Evolutionary conservation across 148 eudicot genomes (phyloP), one percentile per base, ranked within the genome.

Genomic region (Salicornia ramosissima): DNA sequence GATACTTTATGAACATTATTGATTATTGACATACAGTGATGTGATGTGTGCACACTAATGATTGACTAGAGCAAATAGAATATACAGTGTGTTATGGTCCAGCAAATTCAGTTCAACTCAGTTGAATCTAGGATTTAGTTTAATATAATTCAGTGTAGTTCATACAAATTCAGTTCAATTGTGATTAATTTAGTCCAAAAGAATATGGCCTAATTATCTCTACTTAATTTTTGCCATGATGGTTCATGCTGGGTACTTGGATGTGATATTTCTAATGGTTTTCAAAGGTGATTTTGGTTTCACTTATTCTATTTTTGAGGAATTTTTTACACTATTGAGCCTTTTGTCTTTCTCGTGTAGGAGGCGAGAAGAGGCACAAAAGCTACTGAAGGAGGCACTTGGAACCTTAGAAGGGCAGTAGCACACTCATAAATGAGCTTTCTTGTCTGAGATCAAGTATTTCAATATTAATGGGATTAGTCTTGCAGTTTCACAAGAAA

Each of bases 331-430:
- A 55, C 15, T 14, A n/a, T 34, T 63, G 39, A 50, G 19, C 50
- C 4, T 45, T 49, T 45, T 68, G 21, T 19, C 43, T 71, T 63
- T 46, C 73, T 15, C 40, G 59, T 70, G 40, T 72, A 90, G 96
- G 87, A 86, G 96, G 83, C 87, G 96, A 82, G 93, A 87, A 77
- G 91, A 88, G 79, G 87, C 96, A 39, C 93, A 86, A 43, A 77
- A 69, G 70, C 89, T 90, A 75, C 80, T 90, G 39, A 88, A 86
- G 79, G 96, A 90, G 75, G 93, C 96, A 46, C 86, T 88, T 58
- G 83, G 80, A 67, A 88, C 92, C n/a, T 71, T 90, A 51, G 91
- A 90, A 55, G 90, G 85, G 70, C 83, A 90, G 30, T 80, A 83
- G 72, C 19, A 26, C 61, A 31, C 26, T 47, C 28, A 28, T 63